phyloP scores from a whole-genome alignment of 2,329 filamentous ascomycete species.

The Whalleya microplaca region DNA sequence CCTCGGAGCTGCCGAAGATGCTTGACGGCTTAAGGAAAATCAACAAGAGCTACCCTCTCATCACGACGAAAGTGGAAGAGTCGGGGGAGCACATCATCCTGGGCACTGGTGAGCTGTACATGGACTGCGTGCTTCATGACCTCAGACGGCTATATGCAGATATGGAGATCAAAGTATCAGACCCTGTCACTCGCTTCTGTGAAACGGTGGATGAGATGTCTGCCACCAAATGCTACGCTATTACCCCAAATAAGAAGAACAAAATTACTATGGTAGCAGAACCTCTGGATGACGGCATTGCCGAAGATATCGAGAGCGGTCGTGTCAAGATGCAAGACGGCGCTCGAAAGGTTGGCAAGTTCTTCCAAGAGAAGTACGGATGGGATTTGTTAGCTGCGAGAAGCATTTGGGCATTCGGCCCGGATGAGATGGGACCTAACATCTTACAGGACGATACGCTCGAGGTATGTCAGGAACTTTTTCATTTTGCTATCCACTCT shows the following conservation, averaged over 20 bases:
- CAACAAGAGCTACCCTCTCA: conserved; percentile 96
- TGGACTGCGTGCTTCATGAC: conserved; percentile 98
- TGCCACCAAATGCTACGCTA: conserved; percentile 95
- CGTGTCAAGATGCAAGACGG: conserved; percentile 91
- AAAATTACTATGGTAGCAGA: conserved; percentile 99
- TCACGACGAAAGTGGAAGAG: conserved; percentile 97
- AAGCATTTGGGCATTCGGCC: conserved; percentile 98
- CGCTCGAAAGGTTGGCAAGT: conserved; percentile 89
- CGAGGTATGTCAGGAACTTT: conserved; percentile 59
- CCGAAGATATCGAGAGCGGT: conserved; percentile 90
- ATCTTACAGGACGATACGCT: conserved; percentile 96
- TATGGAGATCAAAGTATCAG: conserved; percentile 99
- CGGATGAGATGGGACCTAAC: conserved; percentile 92
- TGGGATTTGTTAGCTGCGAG: conserved; percentile 94
- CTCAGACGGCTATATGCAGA: conserved; percentile 91
- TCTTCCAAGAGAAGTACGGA: conserved; percentile 95
- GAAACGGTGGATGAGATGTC: conserved; percentile 98
- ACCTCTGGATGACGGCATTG: conserved; percentile 91
- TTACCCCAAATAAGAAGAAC: conserved; percentile 99
- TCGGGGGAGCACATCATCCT: conserved; percentile 95
- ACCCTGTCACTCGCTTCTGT: conserved; percentile 95
- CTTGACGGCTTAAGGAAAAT: conserved; percentile 93
- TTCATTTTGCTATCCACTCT: conserved; percentile 21
- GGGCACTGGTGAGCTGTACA: conserved; percentile 97
- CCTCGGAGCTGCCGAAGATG: conserved; percentile 98